Base-by-base conservation (phyloP, 2,329 filamentous ascomycete genomes). In the Botrytis byssoidea region DNA sequence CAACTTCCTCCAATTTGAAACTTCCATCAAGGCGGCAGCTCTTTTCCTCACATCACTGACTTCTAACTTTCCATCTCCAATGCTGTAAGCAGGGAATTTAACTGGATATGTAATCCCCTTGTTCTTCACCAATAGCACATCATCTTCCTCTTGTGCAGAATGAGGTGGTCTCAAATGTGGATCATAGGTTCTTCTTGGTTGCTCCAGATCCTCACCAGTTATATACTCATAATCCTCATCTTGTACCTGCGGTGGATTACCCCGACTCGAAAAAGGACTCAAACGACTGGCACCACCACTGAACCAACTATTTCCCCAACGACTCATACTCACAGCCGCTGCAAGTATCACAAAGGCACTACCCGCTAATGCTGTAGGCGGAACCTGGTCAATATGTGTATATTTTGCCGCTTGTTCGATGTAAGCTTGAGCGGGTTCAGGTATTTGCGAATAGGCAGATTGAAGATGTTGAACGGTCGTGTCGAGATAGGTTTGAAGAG, bases 201-300 rank as follows among this genome's bases (percentile, higher is more conserved):
- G 82, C 74, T 88, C 86, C 57, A 94, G 82, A 79, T 95, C 92
- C 79, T 93, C 89, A 42, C 90, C 90, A n/a, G 92, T 94, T 80
- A 95, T 94, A 84, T 95, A 95, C 81, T 89, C 91, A 82, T 90
- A 95, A 83, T 95, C 92, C 48, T 91, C 88, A 77, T 94, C 91
- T 78, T 89, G 92, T 74, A 95, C 90, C 76, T 90, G 86, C 46
- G 90, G 88, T 16, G 86, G 83, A 60, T 85, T 84, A 64, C 75
- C 71, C 74, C 79, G 75, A 57, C 79, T 79, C 69, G 80, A 78
- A 74, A 81, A 82, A 10, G 80, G 81, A 60, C 80, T 81, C 61
- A 80, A 74, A 59, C 79, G 74, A 37, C 77, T 60, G 32, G 75
- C 74, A 32, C 74, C 73, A 66, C 78, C 77, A 61, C 78, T 77